These are phyloP conservation scores for Rhodotorula kratochvilovae DNA, from an alignment of 768 basidiomycete species.

Conservation along the genomic window DNA sequence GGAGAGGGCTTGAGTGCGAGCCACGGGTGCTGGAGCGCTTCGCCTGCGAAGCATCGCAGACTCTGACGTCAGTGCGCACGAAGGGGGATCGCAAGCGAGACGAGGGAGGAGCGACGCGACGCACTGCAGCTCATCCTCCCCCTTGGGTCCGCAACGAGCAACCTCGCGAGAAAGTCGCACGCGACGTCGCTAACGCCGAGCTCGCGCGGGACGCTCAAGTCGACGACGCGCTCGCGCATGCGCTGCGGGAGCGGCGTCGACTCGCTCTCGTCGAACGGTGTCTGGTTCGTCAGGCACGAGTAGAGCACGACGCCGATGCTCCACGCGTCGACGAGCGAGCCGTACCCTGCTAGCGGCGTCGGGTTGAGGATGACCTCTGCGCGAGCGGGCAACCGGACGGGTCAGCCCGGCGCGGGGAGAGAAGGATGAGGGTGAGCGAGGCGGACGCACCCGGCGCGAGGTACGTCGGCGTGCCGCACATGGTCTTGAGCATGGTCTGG, in stretches of 20 bases:
- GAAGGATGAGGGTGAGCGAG: too few species aligned
- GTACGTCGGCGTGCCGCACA: conserved; percentile 95
- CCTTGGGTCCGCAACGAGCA: conserved; percentile 64
- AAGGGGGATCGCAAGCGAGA: too few species aligned
- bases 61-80: too few species aligned
- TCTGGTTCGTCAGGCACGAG: conserved; percentile 62
- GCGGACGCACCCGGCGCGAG: conserved; percentile 59
- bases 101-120: too few species aligned
- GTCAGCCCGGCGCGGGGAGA: not conserved
- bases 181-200: conserved; percentile 55
- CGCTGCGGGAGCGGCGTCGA: conserved; percentile 58
- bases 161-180: conserved; percentile 60
- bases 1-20: conserved; percentile 46
- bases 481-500: conserved; percentile 59
- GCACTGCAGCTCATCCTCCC: conserved; percentile 62
- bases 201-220: conserved; percentile 57
- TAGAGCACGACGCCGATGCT: conserved; percentile 92
- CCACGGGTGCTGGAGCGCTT: conserved; percentile 75
- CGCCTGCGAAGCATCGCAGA: too few species aligned
- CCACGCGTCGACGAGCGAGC: conserved; percentile 89
- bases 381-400: not conserved
- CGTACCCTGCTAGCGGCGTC: conserved; percentile 62
- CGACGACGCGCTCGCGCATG: conserved; percentile 59
- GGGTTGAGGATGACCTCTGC: conserved; percentile 66
- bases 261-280: conserved; percentile 78